A percentile compares a stretch with the other conserved stretches of the same genome.
Conservation (phyloP, 2,329 filamentous ascomycete genomes). For the Fusarium sp. region DNA sequence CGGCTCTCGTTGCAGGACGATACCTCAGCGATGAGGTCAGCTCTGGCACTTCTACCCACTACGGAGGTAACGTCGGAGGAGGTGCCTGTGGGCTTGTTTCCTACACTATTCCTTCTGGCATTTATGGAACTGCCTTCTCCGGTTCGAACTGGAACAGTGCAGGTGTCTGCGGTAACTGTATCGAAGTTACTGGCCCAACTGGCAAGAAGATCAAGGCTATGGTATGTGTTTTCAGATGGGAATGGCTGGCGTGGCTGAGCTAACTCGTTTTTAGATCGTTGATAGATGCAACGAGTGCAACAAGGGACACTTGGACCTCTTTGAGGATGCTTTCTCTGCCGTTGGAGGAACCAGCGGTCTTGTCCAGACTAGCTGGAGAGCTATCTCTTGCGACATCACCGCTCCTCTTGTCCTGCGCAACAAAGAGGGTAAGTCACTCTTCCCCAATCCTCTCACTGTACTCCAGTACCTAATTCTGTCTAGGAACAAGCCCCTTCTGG, state of each 20-base stretch:
- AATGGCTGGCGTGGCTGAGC: background rate
- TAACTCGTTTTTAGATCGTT: conserved; percentile 52
- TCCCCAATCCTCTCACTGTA: accelerated
- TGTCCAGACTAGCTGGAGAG: conserved; percentile 51
- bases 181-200: conserved; percentile 67
- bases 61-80: conserved; percentile 66
- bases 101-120: conserved; percentile 68
- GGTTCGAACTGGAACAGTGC: conserved; percentile 67
- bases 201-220: conserved; percentile 70
- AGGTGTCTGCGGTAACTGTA: conserved; percentile 70
- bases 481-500: conserved; percentile 49
- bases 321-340: conserved; percentile 55
- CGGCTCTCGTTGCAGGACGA: conserved; percentile 37
- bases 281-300: conserved; percentile 59
- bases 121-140: conserved; percentile 73
- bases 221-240: conserved; percentile 54
- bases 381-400: conserved; percentile 56
- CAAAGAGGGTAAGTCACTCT: conserved; percentile 55
- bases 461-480: background rate
- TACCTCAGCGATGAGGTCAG: conserved; percentile 26
- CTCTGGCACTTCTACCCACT: conserved; percentile 57
- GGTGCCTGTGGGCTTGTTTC: conserved; percentile 72
- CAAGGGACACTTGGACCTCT: conserved; percentile 58
- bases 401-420: conserved; percentile 56
- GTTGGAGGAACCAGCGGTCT: conserved; percentile 53